A percentile compares a stretch with the other conserved stretches of the same genome.
Conservation (phyloP, 1,139 yeast species). For the Yamadazyma sp. region DNA sequence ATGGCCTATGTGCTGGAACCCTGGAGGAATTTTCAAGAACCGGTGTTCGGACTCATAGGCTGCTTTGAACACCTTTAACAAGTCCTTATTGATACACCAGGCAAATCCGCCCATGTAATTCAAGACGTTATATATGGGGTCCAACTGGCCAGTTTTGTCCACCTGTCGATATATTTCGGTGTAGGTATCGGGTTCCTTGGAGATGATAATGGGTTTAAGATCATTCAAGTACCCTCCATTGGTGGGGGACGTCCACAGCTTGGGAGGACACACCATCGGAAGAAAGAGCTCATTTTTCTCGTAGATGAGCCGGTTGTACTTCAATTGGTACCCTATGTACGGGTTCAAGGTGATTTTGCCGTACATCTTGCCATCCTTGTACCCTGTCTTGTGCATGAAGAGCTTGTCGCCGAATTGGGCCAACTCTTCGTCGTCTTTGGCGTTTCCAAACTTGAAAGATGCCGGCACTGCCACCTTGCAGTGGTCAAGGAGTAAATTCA, state of each 20-base stretch:
- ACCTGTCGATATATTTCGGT: conserved; percentile 26
- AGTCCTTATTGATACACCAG: conserved; percentile 38
- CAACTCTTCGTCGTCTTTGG: conserved; percentile 1
- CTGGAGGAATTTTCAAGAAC: conserved; percentile 32
- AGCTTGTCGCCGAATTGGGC: conserved; percentile 12
- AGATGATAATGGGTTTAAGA: conserved; percentile 26
- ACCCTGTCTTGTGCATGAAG: conserved; percentile 9
- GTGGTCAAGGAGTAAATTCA: conserved; percentile 21
- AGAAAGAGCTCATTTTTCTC: conserved; percentile 14
- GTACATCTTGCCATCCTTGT: conserved; percentile 3
- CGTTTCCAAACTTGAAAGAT: not conserved
- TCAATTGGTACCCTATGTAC: conserved; percentile 6
- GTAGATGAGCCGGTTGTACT: conserved; percentile 3
- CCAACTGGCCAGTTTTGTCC: conserved; percentile 33
- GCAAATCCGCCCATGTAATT: conserved; percentile 29
- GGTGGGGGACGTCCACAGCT: conserved; percentile 33
- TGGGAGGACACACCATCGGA: conserved; percentile 44
- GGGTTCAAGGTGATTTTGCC: conserved; percentile 14
- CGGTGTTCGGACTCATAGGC: conserved; percentile 24
- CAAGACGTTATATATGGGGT: conserved; percentile 30
- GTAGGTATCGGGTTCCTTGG: conserved; percentile 20
- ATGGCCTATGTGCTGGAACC: conserved; percentile 5
- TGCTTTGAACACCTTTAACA: conserved; percentile 23
- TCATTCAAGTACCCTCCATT: conserved; percentile 37
- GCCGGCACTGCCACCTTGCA: conserved; percentile 19